Percentiles rank a stretch among this genome's conserved stretches.
These are phyloP conservation scores for Ceriops zippeliana DNA, from an alignment of 345 rosid genomes.

Conservation along the genomic window DNA sequence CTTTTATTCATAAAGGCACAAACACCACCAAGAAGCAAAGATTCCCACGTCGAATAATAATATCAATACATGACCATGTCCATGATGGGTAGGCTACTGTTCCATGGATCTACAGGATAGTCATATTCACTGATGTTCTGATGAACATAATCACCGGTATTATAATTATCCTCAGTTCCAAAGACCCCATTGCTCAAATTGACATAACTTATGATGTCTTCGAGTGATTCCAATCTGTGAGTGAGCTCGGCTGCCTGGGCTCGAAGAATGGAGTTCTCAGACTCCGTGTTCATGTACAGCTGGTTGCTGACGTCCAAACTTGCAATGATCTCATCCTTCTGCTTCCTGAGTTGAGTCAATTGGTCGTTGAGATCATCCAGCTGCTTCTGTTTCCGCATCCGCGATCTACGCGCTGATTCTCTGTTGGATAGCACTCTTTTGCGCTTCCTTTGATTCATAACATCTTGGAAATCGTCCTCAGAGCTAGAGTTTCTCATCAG, in stretches of 20 bases:
- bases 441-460: slow-evolving; percentile 16
- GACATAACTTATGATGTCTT: slow-evolving; percentile 16
- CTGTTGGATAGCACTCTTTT: slow-evolving; percentile 26
- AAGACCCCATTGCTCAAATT: background rate
- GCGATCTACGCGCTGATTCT: slow-evolving; percentile 25
- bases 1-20: background rate
- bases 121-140: slow-evolving; percentile 5
- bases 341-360: slow-evolving; percentile 11
- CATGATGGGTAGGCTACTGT: slow-evolving; percentile 8
- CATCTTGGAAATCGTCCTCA: slow-evolving; percentile 16
- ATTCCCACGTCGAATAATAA: background rate
- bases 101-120: slow-evolving; percentile 13
- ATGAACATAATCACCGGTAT: background rate
- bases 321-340: slow-evolving; percentile 11
- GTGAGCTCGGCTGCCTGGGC: slow-evolving; percentile 19
- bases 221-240: slow-evolving; percentile 20
- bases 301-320: slow-evolving; percentile 12
- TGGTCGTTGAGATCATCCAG: slow-evolving; percentile 15
- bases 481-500: slow-evolving; percentile 14
- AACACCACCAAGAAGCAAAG: background rate
- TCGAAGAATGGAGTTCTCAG: slow-evolving; percentile 21
- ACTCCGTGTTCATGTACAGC: slow-evolving; percentile 12
- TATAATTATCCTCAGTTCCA: background rate
- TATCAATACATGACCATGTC: slow-evolving; percentile 22
- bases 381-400: slow-evolving; percentile 22